Base-by-base conservation (phyloP, 768 basidiomycete species). In the Macrocybe gigantea region DNA sequence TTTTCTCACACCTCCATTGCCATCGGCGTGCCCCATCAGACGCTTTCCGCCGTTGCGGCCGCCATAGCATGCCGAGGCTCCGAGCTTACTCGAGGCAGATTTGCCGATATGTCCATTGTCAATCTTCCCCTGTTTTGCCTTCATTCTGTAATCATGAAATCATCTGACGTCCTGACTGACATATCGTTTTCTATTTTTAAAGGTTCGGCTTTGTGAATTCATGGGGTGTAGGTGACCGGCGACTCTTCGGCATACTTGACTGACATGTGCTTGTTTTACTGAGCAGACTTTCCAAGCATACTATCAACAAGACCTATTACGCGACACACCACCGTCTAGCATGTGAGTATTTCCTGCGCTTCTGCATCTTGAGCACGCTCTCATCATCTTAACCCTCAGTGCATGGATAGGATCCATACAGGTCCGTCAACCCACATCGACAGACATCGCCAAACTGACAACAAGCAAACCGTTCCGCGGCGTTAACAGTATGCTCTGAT, bases 351-450 rank as follows among this genome's bases (percentile, higher is more conserved):
- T 30, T 41, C 22, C 10, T 8, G 54, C 14, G 6, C n/a, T 15
- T 14, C 9, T 38, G 7, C 38, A 36, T 34, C 38, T 45, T 8
- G 47, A 39, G 10, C 29, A 45, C 13, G 10, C 31, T 33, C 37
- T 47, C 30, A 38, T n/a, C 39, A 15, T 9, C 8, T 22, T 41
- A 4, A n/a, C 50, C 44, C n/a, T 15, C 50, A 88, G 86, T 39
- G 78, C 86, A 38, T 90, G 86, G 87, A 89, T 90, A 33, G 87
- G 88, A 5, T 89, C 87, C 1, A 66, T 82, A 15, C 86, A 88
- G 68, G 85, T 80, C 50, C 14, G 50, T 31, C 14, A 38, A 38
- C 11, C 36, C 14, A 38, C 36, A 22, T 14, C 36, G 2, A 11
- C 36, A 9, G 36, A 10, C 22, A 22, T 22, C 22, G 2, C 22